Evolutionary conservation across 441 rosid genomes (phyloP), one percentile per base, ranked within the genome.

Genomic region (Aleurites moluccanus): DNA sequence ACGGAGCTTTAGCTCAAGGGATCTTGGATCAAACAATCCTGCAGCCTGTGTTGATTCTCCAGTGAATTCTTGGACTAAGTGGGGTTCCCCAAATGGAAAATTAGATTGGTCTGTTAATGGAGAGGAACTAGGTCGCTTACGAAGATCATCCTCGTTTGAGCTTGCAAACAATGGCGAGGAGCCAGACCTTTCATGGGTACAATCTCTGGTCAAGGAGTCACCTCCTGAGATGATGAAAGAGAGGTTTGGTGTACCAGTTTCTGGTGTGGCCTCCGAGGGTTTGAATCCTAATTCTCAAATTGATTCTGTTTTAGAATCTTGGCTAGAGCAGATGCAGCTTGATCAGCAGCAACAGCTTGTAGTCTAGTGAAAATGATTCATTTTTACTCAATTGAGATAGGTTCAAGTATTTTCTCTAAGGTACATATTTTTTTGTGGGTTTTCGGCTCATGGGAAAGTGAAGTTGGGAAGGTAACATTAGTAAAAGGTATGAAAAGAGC

Each of bases 121-220:
- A 1, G 83, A 86, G 15, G 83, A 81, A 35, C 68, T 73, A 62
- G 80, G 77, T 66, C 74, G 44, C 44, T 35, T 83, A 23, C 79
- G 65, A 9, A 83, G 84, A 74, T 86, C 88, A 11, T 74, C 76
- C 44, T 81, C 88, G 4, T 83, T 80, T 44, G 85, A 84, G 67
- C 70, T 67, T 18, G 83, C 74, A 0, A 79, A 75, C 73, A 75
- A 63, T 47, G 78, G 77, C 0, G 89, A 81, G 77, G 88, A 85
- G 82, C 92, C 92, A 27, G 88, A 86, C 72, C 55, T 88, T 25
- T 82, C 90, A 1, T 86, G 90, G 88, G 83, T 86, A 52, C 89
- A 74, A 28, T 83, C 88, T 8, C 76, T 89, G 28, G 92, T 89
- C 33, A 89, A 87, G 77, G 92, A 87, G 59, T 80, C 85, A 10